Conservation (phyloP, 345 rosid genomes). For the Rubroshorea leprosula region DNA sequence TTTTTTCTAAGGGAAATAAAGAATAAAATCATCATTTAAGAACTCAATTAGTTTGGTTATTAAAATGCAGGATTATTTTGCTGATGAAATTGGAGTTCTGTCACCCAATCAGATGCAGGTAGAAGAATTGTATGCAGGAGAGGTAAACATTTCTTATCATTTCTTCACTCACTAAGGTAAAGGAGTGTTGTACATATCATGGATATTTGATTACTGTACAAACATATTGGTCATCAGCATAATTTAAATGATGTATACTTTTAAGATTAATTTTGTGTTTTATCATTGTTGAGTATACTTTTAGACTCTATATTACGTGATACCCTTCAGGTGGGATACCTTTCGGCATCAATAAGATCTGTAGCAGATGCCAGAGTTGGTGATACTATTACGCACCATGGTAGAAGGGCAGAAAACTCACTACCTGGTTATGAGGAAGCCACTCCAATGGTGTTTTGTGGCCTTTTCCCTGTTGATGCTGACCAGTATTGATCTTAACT, state of each 20-base stretch:
- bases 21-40: not conserved
- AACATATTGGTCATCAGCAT: not conserved
- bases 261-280: constrained; percentile 10
- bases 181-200: not conserved
- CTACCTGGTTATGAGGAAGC: constrained; percentile 96
- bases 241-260: constrained; percentile 3
- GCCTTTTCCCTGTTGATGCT: constrained; percentile 97
- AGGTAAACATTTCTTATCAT: constrained; percentile 47
- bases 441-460: constrained; percentile 98
- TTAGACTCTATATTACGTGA: constrained; percentile 1
- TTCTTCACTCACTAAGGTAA: not conserved
- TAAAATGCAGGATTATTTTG: constrained; percentile 68
- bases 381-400: constrained; percentile 70
- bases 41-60: constrained; percentile 9
- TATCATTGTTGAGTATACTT: constrained; percentile 1
- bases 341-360: constrained; percentile 89
- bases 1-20: not conserved
- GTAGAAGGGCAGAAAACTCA: constrained; percentile 68
- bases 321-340: constrained; percentile 74
- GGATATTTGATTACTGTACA: not conserved
- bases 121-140: constrained; percentile 87
- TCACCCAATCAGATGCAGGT: constrained; percentile 95
- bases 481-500: constrained; percentile 63
- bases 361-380: constrained; percentile 99
- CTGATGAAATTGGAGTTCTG: constrained; percentile 92